Percentiles rank a stretch among this genome's conserved stretches.
Conservation (phyloP, 768 basidiomycete species). For the Lactarius evosmus region DNA sequence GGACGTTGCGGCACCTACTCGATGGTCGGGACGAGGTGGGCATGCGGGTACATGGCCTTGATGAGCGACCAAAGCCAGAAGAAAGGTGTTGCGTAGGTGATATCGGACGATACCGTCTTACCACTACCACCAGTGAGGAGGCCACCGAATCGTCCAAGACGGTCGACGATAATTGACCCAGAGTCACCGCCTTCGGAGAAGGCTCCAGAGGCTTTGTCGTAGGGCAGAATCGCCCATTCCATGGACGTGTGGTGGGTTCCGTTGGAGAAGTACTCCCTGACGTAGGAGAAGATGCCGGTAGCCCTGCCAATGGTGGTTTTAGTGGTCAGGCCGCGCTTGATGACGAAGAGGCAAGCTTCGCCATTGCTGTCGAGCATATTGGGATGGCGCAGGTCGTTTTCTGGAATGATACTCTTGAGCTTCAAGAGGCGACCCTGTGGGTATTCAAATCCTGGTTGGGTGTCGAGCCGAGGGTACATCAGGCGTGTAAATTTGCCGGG, state of each 20-base stretch:
- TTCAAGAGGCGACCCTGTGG: slow-evolving; percentile 22
- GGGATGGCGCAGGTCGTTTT: slow-evolving; percentile 34
- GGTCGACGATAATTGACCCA: slow-evolving; percentile 31
- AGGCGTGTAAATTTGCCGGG: background rate
- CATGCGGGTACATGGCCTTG: slow-evolving; percentile 4
- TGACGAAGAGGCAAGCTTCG: slow-evolving; percentile 35
- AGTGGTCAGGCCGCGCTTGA: slow-evolving; percentile 37
- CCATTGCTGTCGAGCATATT: slow-evolving; percentile 28
- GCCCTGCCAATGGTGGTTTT: slow-evolving; percentile 26
- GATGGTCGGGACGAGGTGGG: slow-evolving; percentile 6
- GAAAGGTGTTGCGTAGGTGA: slow-evolving; percentile 33
- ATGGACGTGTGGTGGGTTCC: slow-evolving; percentile 3
- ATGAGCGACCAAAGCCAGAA: background rate
- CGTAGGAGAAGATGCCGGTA: background rate
- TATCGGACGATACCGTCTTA: slow-evolving; percentile 25
- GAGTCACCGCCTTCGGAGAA: slow-evolving; percentile 36
- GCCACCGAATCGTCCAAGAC: slow-evolving; percentile 29
- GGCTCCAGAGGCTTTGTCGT: slow-evolving; percentile 24
- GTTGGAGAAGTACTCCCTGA: background rate
- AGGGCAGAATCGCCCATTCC: slow-evolving; percentile 29
- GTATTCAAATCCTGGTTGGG: background rate
- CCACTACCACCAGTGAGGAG: slow-evolving; percentile 33
- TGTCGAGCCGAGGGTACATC: slow-evolving; percentile 10
- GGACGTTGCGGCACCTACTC: too few species aligned
- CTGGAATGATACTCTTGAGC: slow-evolving; percentile 31